These are phyloP conservation scores for Pythium apleroticum DNA, from an alignment of 352 stramenopile genomes.

Conservation along the genomic window DNA sequence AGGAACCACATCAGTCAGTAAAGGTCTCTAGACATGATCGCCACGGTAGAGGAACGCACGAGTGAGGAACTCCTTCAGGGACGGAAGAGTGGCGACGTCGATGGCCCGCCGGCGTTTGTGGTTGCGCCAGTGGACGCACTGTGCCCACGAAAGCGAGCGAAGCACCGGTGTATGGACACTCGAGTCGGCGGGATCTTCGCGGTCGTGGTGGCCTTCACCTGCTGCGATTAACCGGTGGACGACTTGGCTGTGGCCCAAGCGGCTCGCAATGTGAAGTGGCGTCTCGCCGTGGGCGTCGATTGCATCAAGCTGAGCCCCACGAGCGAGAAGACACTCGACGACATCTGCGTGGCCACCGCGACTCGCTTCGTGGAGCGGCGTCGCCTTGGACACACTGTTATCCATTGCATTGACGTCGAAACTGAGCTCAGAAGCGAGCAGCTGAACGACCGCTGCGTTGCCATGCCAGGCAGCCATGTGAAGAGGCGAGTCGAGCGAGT, in stretches of 20 bases:
- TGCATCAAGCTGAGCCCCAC: conserved; percentile 37
- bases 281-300: conserved; percentile 53
- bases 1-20: background rate
- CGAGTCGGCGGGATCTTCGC: background rate
- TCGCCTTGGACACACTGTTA: conserved; percentile 40
- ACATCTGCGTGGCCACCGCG: conserved; percentile 40
- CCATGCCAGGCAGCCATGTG: conserved; percentile 53
- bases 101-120: conserved; percentile 44
- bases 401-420: conserved; percentile 51
- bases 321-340: conserved; percentile 36
- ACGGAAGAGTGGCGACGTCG: conserved; percentile 45
- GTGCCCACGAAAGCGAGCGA: conserved; percentile 13
- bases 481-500: conserved; percentile 48
- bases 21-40: conserved; percentile 3
- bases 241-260: conserved; percentile 38
- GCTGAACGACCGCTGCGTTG: conserved; percentile 23
- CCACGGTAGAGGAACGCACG: conserved; percentile 23
- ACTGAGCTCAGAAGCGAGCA: conserved; percentile 29
- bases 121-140: conserved; percentile 53
- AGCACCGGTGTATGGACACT: background rate
- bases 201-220: conserved; percentile 18
- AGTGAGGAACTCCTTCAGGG: conserved; percentile 30
- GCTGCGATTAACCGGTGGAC: conserved; percentile 47
- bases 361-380: conserved; percentile 60
- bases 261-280: conserved; percentile 53